A percentile compares a stretch with the other conserved stretches of the same genome.
These are phyloP conservation scores for Trichosporon faecale DNA, from an alignment of 1,284 basidiomycete species.

Conservation along the genomic window DNA sequence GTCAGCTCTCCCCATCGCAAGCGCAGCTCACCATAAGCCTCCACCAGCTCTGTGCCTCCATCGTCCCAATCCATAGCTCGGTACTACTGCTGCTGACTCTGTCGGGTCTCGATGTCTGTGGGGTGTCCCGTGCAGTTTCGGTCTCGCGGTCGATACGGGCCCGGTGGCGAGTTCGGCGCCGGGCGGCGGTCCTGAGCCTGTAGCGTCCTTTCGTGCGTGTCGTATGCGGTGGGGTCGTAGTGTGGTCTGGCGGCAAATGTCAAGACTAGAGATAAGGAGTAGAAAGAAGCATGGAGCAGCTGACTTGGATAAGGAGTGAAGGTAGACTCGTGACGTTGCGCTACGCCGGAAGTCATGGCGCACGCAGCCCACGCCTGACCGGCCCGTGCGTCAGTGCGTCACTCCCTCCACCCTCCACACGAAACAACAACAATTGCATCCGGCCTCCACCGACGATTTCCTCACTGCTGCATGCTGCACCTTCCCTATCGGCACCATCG, in stretches of 20 bases:
- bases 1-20: no score
- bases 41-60: slow-evolving; percentile 79
- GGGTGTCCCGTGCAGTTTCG: neutral
- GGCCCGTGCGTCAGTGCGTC: slow-evolving; percentile 1
- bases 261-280: neutral
- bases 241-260: neutral
- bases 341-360: neutral
- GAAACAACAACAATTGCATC: slow-evolving; percentile 10
- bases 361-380: neutral
- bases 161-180: slow-evolving; percentile 2
- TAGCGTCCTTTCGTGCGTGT: neutral
- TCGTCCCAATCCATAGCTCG: slow-evolving; percentile 17
- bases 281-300: neutral
- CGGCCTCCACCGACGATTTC: neutral
- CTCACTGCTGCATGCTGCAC: neutral
- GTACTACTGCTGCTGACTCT: neutral
- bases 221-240: neutral
- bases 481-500: neutral
- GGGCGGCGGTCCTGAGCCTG: neutral
- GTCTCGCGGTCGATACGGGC: neutral
- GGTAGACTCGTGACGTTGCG: neutral
- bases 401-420: neutral
- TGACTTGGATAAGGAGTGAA: neutral
- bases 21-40: slow-evolving; percentile 73
- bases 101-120: slow-evolving; percentile 14